Percentiles rank a stretch among this genome's conserved stretches.
Conservation (phyloP, 352 stramenopile genomes). For the Pythium insidiosum region DNA sequence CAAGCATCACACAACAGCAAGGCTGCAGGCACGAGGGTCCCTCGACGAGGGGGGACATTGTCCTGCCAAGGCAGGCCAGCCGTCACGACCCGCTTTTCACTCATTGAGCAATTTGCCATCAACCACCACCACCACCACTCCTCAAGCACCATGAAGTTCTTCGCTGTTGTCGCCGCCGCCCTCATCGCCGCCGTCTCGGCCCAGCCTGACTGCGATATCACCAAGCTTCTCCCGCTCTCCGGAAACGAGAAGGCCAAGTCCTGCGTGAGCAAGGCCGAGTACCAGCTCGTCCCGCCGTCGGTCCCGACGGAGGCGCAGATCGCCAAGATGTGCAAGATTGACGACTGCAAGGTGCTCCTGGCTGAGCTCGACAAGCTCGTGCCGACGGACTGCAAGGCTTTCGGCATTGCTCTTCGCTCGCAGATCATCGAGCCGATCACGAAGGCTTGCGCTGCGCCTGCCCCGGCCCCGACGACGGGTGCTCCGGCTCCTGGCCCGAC, state of each 20-base stretch:
- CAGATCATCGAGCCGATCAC: conserved; percentile 2
- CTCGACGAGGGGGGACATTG: neutral
- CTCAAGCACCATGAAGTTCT: conserved; percentile 2
- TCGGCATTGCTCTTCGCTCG: neutral
- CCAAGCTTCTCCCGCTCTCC: conserved; percentile 3
- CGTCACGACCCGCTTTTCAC: too few relatives aligned
- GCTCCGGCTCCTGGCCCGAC: neutral
- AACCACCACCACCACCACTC: neutral
- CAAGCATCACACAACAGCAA: too few relatives aligned
- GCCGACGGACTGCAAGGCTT: neutral
- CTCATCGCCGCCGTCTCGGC: neutral
- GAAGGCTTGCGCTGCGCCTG: neutral
- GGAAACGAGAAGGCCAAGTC: neutral
- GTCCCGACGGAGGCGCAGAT: conserved; percentile 1
- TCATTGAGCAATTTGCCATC: conserved; percentile 4
- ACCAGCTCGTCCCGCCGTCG: neutral
- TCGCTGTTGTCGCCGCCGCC: neutral
- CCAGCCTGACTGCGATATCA: neutral
- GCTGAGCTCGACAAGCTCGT: conserved; percentile 1
- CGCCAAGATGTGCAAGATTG: conserved; percentile 4
- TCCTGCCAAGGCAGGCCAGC: neutral
- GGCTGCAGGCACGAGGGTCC: too few relatives aligned
- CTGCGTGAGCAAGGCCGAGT: conserved; percentile 1
- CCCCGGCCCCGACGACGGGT: neutral
- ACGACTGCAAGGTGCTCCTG: conserved; percentile 5